Evolutionary conservation across 1,284 basidiomycete genomes (phyloP), one percentile per base, ranked within the genome.

Genomic region (Phellinidium pouzarii): DNA sequence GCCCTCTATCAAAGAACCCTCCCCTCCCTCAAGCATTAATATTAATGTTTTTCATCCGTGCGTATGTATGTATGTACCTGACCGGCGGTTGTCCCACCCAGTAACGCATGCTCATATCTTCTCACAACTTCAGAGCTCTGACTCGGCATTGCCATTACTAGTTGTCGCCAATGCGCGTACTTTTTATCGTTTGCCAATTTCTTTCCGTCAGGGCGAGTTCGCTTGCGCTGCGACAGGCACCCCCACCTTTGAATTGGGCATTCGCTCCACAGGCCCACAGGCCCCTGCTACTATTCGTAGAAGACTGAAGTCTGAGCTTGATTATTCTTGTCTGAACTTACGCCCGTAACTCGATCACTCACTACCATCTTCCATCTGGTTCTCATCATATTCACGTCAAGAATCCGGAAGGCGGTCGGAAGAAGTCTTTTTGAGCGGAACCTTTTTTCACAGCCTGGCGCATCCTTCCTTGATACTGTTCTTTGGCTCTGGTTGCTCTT

Each of bases 1-100:
- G 53, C 23, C 12, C 27, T 17, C 29, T 43, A 54, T 49, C 53
- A 54, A 49, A 54, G 53, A 50, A 54, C 48, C 48, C 17, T 25
- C 5, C 29, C 17, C 40, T 54, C 36, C 45, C 42, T 48, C 53
- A 50, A 52, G 31, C 11, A 14, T 31, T 14, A n/a, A n/a, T n/a
- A n/a, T n/a, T 44, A 45, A 19, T 14, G 23, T 37, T 22, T 46
- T 34, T 12, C 11, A 37, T 14, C 23, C n/a, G 34, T n/a, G 46
- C 17, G 31, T 37, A 22, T 31, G 3, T 6, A 22, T 27, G 22
- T 1, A 6, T 11, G 50, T 52, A 44, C 50, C 50, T 52, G 44
- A 22, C 29, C 42, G 40, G n/a, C 31, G 49, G 41, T 29, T 22
- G 20, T 23, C 19, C 12, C 6, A 31, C 6, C 29, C 29, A 31